Percentiles rank a stretch among this genome's conserved stretches.
phyloP scores from a whole-genome alignment of 78 protist genomes.

The Bigelowiella natans region DNA sequence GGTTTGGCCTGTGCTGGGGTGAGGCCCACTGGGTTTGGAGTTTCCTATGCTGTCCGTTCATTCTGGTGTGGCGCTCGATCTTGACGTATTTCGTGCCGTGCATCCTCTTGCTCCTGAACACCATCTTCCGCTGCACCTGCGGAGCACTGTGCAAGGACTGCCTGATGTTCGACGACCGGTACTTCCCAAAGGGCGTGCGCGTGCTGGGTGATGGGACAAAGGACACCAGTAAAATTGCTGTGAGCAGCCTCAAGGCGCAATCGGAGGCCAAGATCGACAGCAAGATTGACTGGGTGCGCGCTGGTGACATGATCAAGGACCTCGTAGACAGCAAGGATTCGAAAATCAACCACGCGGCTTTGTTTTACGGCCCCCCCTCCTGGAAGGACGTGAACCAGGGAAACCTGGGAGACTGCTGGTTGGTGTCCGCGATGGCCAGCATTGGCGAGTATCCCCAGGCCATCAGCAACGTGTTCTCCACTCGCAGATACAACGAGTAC shows the following conservation, averaged over 20 bases:
- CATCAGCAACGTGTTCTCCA: not conserved
- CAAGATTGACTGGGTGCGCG: not conserved
- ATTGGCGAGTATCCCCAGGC: constrained; percentile 9
- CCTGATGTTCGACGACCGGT: too few species aligned
- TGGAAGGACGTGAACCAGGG: constrained; percentile 39
- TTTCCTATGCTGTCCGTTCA: too few species aligned
- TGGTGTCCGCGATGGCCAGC: constrained; percentile 28
- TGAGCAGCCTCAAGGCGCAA: not conserved
- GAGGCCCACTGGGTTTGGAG: too few species aligned
- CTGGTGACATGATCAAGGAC: not conserved
- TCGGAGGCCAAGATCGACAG: not conserved
- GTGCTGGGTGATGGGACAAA: not conserved
- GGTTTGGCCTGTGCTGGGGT: too few species aligned
- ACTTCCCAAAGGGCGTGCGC: too few species aligned
- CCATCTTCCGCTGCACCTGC: too few species aligned
- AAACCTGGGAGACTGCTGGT: constrained; percentile 53
- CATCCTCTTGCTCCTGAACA: too few species aligned
- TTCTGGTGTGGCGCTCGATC: too few species aligned
- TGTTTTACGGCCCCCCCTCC: not conserved
- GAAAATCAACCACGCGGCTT: not conserved
- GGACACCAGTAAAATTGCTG: too few species aligned
- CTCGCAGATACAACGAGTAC: not conserved
- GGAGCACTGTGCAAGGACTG: too few species aligned
- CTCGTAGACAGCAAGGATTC: too few species aligned
- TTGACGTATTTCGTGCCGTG: too few species aligned